Evolutionary conservation across 495 filamentous ascomycete species (phyloP).

Genomic region (Neurospora sp.): DNA sequence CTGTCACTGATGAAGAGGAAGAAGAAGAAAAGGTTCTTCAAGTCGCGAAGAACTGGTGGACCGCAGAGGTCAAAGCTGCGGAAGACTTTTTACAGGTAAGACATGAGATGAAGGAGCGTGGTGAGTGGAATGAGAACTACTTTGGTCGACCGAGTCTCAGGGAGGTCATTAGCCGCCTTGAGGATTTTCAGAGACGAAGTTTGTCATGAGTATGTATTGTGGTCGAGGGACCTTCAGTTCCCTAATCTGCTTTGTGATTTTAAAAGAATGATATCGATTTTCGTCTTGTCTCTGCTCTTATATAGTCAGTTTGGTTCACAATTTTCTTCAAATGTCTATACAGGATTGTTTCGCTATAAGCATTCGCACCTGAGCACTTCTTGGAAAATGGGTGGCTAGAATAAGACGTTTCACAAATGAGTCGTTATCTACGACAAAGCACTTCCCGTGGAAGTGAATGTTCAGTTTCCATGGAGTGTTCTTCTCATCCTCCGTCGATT

Average conservation of each 20-base stretch:
- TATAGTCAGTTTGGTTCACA: not conserved
- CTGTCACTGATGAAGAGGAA: not conserved
- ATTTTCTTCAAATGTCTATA: too few species aligned
- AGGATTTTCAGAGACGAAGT: not conserved
- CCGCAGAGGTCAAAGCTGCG: constrained; percentile 27
- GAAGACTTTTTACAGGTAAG: constrained; percentile 27
- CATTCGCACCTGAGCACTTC: too few species aligned
- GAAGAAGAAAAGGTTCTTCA: constrained; percentile 13
- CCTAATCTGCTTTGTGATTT: not conserved
- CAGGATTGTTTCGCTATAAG: too few species aligned
- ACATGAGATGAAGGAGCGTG: constrained; percentile 16
- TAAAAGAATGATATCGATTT: not conserved
- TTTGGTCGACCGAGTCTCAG: constrained; percentile 27
- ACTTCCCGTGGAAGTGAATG: too few species aligned
- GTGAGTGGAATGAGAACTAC: constrained; percentile 33
- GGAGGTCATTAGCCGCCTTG: constrained; percentile 16
- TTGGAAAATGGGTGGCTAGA: too few species aligned
- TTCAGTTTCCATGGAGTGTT: too few species aligned
- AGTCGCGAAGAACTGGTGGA: constrained; percentile 31
- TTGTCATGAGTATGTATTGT: not conserved
- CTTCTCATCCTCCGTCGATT: too few species aligned
- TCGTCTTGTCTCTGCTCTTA: not conserved
- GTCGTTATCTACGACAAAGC: too few species aligned
- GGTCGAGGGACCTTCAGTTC: not conserved
- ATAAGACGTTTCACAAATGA: too few species aligned